A percentile compares a stretch with the other conserved stretches of the same genome.
Evolutionary conservation across 140 eudicot species (phyloP).

Genomic region (Stevia rebaudiana): DNA sequence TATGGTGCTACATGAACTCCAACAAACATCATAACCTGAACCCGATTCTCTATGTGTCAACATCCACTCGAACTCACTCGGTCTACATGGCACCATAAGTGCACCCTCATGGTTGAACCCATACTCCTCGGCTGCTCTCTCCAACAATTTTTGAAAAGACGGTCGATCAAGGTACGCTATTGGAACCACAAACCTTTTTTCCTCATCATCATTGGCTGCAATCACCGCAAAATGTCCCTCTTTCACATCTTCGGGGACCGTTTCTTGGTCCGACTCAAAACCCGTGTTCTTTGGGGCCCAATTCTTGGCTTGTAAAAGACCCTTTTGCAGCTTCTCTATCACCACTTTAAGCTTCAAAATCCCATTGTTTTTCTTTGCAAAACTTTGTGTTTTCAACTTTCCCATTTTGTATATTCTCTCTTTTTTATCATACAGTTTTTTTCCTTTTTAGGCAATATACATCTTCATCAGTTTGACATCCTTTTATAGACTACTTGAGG

Average conservation of each 20-base stretch:
- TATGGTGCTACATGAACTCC: slow-evolving; percentile 4
- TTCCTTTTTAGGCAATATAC: no score
- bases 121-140: slow-evolving; percentile 68
- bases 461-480: slow-evolving; percentile 1
- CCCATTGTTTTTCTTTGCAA: slow-evolving; percentile 28
- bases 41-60: slow-evolving; percentile 19
- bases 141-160: slow-evolving; percentile 45
- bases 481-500: slow-evolving; percentile 17
- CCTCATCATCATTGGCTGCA: slow-evolving; percentile 39
- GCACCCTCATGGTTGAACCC: slow-evolving; percentile 68
- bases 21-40: slow-evolving; percentile 6
- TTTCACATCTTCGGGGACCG: slow-evolving; percentile 55
- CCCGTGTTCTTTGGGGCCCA: background rate
- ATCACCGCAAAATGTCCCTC: slow-evolving; percentile 71
- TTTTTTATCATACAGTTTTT: no score
- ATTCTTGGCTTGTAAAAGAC: slow-evolving; percentile 44
- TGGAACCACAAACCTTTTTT: slow-evolving; percentile 49
- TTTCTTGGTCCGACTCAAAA: slow-evolving; percentile 27
- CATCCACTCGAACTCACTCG: slow-evolving; percentile 47
- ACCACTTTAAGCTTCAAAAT: slow-evolving; percentile 43
- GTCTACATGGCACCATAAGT: slow-evolving; percentile 58
- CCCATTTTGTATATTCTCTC: slow-evolving; percentile 25
- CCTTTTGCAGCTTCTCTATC: slow-evolving; percentile 51
- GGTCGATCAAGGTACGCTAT: slow-evolving; percentile 40
- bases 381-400: slow-evolving; percentile 7